These are phyloP conservation scores for Avena eriantha DNA, from an alignment of 176 grass and related monocot genomes.

Conservation along the genomic window DNA sequence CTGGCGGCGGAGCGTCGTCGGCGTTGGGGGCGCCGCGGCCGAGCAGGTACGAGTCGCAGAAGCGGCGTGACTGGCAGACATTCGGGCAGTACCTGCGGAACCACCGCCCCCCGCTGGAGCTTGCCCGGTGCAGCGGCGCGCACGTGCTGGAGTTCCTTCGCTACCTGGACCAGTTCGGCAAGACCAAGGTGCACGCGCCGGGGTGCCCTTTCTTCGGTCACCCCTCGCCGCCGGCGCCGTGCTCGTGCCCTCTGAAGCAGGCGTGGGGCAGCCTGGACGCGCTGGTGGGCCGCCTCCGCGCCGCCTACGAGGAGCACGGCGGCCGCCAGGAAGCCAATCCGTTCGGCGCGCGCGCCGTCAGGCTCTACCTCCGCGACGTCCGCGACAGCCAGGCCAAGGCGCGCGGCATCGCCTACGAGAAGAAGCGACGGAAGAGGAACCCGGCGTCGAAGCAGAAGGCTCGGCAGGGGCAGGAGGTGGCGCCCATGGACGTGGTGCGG, in stretches of 20 bases:
- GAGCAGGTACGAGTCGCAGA: slow-evolving; percentile 85
- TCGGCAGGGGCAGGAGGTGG: neutral
- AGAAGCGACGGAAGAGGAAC: slow-evolving; percentile 50
- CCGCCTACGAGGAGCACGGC: slow-evolving; percentile 81
- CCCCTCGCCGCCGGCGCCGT: slow-evolving; percentile 61
- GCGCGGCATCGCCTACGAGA: slow-evolving; percentile 63
- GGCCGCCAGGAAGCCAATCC: slow-evolving; percentile 64
- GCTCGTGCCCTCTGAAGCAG: slow-evolving; percentile 72
- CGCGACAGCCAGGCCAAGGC: slow-evolving; percentile 59
- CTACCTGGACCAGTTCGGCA: slow-evolving; percentile 85
- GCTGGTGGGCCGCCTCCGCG: slow-evolving; percentile 72
- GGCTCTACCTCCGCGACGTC: slow-evolving; percentile 71
- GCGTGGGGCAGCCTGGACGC: slow-evolving; percentile 74
- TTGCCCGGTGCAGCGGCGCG: slow-evolving; percentile 63
- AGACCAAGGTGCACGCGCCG: slow-evolving; percentile 69
- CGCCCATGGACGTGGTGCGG: neutral
- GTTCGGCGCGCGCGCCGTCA: slow-evolving; percentile 64
- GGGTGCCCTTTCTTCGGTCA: slow-evolving; percentile 74
- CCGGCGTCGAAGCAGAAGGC: slow-evolving; percentile 6
- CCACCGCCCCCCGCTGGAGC: slow-evolving; percentile 72
- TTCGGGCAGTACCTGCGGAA: slow-evolving; percentile 78
- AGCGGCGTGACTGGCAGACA: slow-evolving; percentile 83
- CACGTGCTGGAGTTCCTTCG: slow-evolving; percentile 78
- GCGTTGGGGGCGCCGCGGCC: slow-evolving; percentile 14
- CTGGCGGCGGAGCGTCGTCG: slow-evolving; percentile 8